Evolutionary conservation across 306 rosid genomes (phyloP).

Genomic region (Arachis hypogaea): DNA sequence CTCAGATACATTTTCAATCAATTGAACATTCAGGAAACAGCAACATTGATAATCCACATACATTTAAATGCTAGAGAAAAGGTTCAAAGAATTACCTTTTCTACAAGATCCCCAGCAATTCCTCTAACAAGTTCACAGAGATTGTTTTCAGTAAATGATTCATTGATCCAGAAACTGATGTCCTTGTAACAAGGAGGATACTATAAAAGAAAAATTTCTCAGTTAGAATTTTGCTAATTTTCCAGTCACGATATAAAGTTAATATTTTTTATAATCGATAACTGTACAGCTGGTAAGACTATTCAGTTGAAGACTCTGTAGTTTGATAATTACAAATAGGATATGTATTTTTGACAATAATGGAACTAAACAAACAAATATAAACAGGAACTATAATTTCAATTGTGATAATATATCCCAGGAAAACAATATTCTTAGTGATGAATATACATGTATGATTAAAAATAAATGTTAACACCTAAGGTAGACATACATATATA

Average conservation of each 20-base stretch:
- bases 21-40: no score
- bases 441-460: constrained; percentile 1
- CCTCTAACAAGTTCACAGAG: no score
- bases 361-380: constrained; percentile 15
- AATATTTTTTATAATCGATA: constrained; percentile 7
- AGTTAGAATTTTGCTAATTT: background rate
- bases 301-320: constrained; percentile 12
- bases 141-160: no score
- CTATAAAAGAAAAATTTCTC: constrained; percentile 51
- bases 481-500: constrained; percentile 18
- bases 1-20: background rate
- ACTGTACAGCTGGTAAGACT: constrained; percentile 9
- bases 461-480: constrained; percentile 25
- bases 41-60: no score
- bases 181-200: constrained; percentile 98
- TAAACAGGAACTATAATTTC: constrained; percentile 3
- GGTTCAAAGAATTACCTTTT: no score
- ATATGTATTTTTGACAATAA: constrained; percentile 16
- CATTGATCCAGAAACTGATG: constrained; percentile 67
- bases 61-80: no score
- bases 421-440: constrained; percentile 19
- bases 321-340: constrained; percentile 21
- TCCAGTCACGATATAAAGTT: background rate
- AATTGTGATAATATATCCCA: constrained; percentile 12
- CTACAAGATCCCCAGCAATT: no score